Conservation (phyloP, 306 rosid species). For the Fragaria vesca region DNA sequence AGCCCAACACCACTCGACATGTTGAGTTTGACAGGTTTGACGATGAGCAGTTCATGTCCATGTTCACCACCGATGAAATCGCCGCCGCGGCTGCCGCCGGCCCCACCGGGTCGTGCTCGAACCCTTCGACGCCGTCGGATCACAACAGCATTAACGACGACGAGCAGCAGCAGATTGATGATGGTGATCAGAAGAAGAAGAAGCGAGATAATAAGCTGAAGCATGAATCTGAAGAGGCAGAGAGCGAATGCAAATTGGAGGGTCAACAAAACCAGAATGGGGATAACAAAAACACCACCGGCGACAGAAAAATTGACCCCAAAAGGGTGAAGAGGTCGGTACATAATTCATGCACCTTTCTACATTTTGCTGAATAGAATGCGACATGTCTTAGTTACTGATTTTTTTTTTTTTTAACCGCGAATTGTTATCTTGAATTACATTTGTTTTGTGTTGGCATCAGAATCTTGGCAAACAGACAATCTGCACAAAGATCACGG, state of each 20-base stretch:
- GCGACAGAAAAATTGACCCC: constrained; percentile 66
- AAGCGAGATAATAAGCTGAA: constrained; percentile 35
- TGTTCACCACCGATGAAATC: constrained; percentile 63
- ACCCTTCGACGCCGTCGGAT: constrained; percentile 79
- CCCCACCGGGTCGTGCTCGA: constrained; percentile 50
- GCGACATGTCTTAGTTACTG: neutral
- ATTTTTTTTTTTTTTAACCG: neutral
- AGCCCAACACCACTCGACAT: neutral
- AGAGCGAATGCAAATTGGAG: constrained; percentile 57
- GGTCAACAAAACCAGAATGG: constrained; percentile 20
- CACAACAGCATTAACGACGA: constrained; percentile 68
- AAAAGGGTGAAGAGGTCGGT: constrained; percentile 88
- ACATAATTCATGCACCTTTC: constrained; percentile 2
- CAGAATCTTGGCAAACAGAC: constrained; percentile 96
- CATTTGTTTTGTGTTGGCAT: constrained; percentile 15
- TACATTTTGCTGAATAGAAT: too few species aligned
- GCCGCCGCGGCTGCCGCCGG: constrained; percentile 28
- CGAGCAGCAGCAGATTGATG: constrained; percentile 14
- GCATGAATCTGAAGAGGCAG: constrained; percentile 62
- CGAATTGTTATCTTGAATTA: neutral
- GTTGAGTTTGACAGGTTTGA: constrained; percentile 70
- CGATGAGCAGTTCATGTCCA: constrained; percentile 81
- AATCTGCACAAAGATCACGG: constrained; percentile 95
- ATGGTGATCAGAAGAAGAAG: neutral
- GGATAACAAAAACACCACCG: constrained; percentile 18